Evolutionary conservation across 495 filamentous ascomycete species (phyloP), one percentile per base, ranked within the genome.

Genomic region (Trichocladium antarcticum): DNA sequence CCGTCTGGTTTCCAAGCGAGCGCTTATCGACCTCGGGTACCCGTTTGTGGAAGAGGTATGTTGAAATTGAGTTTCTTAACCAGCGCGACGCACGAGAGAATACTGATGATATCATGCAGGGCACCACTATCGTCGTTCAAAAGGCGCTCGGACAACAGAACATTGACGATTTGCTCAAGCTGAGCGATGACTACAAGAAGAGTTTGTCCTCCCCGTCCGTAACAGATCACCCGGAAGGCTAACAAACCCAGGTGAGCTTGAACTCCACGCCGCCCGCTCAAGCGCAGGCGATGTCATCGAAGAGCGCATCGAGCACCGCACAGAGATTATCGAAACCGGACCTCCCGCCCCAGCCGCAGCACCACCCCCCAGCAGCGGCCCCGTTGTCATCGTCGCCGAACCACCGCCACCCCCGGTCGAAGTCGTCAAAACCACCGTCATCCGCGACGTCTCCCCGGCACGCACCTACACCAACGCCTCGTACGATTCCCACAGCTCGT

Each of bases 91-190:
- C n/a, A n/a, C n/a, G 39, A 17, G 34, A 16, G 15, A 7, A 47
- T 55, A 37, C 66, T 69, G 47, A 71, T 56, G 37, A 16, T 1
- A 38, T n/a, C 14, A 29, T 6, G 8, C 40, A 93, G 85, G 86
- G 81, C 34, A 80, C 84, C 41, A 78, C 78, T 42, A 77, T 90
- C 58, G 74, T 94, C 50, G 81, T 95, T 15, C 78, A 80, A 56
- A 79, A 82, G 53, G 89, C 89, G 2, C 74, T 95, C 19, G 86
- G 83, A 11, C 89, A 92, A 51, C 80, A 87, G 22, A 85, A 93
- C 53, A 95, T 95, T 56, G 88, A 95, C 58, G 83, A 90, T 55
- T 70, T 94, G 46, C 83, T 95, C 53, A 81, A 77, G 51, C 68
- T 87, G 35, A 93, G 87, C 60, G 83, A 85, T 56, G 78, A 85